These are phyloP conservation scores for Salix udensis DNA, from an alignment of 345 rosid genomes.

Conservation along the genomic window DNA sequence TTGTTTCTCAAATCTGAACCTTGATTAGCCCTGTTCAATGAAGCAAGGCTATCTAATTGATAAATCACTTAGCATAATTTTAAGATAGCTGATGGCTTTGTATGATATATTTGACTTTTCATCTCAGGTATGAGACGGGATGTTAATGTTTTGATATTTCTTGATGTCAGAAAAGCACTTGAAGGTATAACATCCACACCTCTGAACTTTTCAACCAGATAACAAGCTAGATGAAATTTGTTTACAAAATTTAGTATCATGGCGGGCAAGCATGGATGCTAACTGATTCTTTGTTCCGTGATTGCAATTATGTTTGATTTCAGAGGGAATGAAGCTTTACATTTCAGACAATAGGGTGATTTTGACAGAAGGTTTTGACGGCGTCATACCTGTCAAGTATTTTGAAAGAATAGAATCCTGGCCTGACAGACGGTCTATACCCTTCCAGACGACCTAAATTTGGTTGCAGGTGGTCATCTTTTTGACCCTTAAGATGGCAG, in stretches of 20 bases:
- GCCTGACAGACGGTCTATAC: slow-evolving; percentile 56
- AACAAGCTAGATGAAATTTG: too few relatives aligned
- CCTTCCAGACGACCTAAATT: slow-evolving; percentile 24
- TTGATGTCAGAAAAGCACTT: slow-evolving; percentile 71
- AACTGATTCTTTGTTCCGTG: background rate
- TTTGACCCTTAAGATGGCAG: background rate
- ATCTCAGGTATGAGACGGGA: slow-evolving; percentile 71
- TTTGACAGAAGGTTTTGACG: slow-evolving; percentile 84
- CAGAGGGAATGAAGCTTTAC: slow-evolving; percentile 83
- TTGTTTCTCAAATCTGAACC: too few relatives aligned
- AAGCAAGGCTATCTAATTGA: too few relatives aligned
- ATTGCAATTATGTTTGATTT: background rate
- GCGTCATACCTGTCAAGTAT: slow-evolving; percentile 41
- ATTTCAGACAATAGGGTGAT: slow-evolving; percentile 84
- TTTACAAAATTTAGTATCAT: too few relatives aligned
- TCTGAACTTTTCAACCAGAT: background rate
- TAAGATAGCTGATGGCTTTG: too few relatives aligned
- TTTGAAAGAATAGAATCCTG: slow-evolving; percentile 12
- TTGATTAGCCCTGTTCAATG: too few relatives aligned
- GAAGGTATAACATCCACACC: slow-evolving; percentile 43
- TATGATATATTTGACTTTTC: background rate
- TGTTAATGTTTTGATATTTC: slow-evolving; percentile 65
- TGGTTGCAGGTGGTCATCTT: background rate
- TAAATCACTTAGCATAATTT: too few relatives aligned
- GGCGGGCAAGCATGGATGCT: background rate